Conservation (phyloP, 192 early-diverging fungal genomes). For the Geosiphon pyriformis region DNA sequence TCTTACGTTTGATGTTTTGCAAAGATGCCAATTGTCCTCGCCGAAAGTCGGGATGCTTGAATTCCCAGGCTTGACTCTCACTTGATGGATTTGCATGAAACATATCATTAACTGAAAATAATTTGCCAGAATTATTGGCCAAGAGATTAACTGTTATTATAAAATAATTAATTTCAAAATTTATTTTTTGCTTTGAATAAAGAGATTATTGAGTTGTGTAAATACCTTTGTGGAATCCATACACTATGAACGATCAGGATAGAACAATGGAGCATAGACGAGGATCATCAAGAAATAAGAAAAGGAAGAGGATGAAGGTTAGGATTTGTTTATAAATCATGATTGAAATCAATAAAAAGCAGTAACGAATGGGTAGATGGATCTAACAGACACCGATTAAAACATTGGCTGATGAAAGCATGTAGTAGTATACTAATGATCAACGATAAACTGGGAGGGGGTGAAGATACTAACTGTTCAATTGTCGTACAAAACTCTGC, state of each 20-base stretch:
- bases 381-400: too few relatives aligned
- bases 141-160: not conserved
- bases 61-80: constrained; percentile 80
- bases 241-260: constrained; percentile 41
- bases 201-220: constrained; percentile 3
- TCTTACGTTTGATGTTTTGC: constrained; percentile 66
- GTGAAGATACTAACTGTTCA: constrained; percentile 58
- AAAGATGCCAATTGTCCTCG: constrained; percentile 62
- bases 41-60: constrained; percentile 80
- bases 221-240: constrained; percentile 76
- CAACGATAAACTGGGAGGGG: not conserved
- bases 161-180: constrained; percentile 21
- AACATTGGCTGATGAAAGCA: too few relatives aligned
- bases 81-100: constrained; percentile 49
- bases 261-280: not conserved
- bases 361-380: too few relatives aligned
- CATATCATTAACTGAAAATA: constrained; percentile 37
- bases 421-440: too few relatives aligned
- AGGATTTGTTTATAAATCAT: too few relatives aligned
- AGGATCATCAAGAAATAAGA: not conserved
- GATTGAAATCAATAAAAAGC: not conserved
- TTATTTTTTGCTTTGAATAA: not conserved
- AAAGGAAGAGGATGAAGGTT: not conserved
- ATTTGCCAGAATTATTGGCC: not conserved
- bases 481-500: constrained; percentile 84